phyloP scores from a whole-genome alignment of 805 yeast species.

The Candida schatavii region DNA sequence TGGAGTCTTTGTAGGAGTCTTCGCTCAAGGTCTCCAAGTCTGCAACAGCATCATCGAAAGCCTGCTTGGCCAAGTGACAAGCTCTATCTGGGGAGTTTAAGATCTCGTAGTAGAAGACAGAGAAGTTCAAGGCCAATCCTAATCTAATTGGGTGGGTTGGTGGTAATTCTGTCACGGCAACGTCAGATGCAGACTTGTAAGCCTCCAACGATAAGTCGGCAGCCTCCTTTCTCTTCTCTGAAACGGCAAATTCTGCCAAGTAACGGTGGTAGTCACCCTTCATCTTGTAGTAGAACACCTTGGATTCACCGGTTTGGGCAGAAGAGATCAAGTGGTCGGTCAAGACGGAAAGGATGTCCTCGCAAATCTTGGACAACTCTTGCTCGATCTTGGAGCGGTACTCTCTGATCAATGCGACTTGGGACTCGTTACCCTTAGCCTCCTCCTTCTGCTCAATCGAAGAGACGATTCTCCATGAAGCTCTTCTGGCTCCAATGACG shows the following conservation, averaged over 20 bases:
- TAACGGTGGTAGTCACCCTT: conserved; percentile 99
- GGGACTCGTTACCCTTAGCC: conserved; percentile 89
- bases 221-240: conserved; percentile 88
- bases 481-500: conserved; percentile 98
- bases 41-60: conserved; percentile 98
- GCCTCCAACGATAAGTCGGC: conserved; percentile 92
- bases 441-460: conserved; percentile 98
- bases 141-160: conserved; percentile 99
- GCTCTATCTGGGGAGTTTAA: conserved; percentile 98
- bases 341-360: conserved; percentile 85
- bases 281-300: conserved; percentile 98
- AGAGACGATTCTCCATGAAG: conserved; percentile 98
- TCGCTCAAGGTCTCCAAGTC: conserved; percentile 96
- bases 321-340: conserved; percentile 88
- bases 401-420: conserved; percentile 85
- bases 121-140: conserved; percentile 96
- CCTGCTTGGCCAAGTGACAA: conserved; percentile 97
- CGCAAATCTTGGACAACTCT: conserved; percentile 90
- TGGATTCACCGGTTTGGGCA: conserved; percentile 95
- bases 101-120: conserved; percentile 97
- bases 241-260: conserved; percentile 92
- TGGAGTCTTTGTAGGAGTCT: conserved; percentile 97
- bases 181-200: conserved; percentile 92
- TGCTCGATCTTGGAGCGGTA: conserved; percentile 93
- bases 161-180: conserved; percentile 93